These are phyloP conservation scores for Ramalina peruviana DNA, from an alignment of 495 filamentous ascomycete genomes.

Conservation along the genomic window DNA sequence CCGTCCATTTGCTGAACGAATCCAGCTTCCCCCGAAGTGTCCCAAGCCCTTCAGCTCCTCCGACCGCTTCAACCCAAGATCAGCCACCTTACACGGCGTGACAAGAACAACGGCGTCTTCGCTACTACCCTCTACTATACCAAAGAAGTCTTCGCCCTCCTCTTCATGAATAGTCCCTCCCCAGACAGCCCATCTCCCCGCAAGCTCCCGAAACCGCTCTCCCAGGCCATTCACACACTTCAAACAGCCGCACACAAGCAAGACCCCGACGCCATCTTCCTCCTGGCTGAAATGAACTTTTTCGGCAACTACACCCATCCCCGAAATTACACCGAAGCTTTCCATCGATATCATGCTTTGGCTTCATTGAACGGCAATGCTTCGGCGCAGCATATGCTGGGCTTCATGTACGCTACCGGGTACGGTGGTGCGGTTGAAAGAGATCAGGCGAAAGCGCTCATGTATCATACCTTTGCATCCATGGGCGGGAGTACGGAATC, in stretches of 20 bases:
- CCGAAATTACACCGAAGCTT: conserved; percentile 67
- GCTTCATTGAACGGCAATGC: conserved; percentile 70
- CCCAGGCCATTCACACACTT: conserved; percentile 54
- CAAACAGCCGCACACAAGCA: conserved; percentile 56
- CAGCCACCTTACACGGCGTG: conserved; percentile 9
- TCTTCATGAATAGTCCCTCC: conserved; percentile 37
- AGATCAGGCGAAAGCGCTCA: conserved; percentile 81
- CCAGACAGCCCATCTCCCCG: conserved; percentile 13
- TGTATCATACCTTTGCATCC: conserved; percentile 92
- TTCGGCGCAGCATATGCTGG: conserved; percentile 89
- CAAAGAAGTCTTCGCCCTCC: conserved; percentile 31
- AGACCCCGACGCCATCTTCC: conserved; percentile 77
- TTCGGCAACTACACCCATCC: conserved; percentile 90
- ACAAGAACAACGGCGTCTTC: conserved; percentile 31
- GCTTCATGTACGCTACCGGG: conserved; percentile 92
- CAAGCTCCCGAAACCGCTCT: conserved; percentile 19
- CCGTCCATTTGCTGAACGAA: neutral
- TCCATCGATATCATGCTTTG: conserved; percentile 65
- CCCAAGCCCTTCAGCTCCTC: conserved; percentile 16
- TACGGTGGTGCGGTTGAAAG: conserved; percentile 68
- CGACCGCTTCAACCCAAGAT: conserved; percentile 11
- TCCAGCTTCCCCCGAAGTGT: conserved; percentile 9
- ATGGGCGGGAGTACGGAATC: conserved; percentile 68
- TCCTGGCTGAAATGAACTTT: conserved; percentile 91
- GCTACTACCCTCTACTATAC: conserved; percentile 35